Evolutionary conservation across 371 early-diverging fungal species (phyloP).

Genomic region (Mucor irregularis): DNA sequence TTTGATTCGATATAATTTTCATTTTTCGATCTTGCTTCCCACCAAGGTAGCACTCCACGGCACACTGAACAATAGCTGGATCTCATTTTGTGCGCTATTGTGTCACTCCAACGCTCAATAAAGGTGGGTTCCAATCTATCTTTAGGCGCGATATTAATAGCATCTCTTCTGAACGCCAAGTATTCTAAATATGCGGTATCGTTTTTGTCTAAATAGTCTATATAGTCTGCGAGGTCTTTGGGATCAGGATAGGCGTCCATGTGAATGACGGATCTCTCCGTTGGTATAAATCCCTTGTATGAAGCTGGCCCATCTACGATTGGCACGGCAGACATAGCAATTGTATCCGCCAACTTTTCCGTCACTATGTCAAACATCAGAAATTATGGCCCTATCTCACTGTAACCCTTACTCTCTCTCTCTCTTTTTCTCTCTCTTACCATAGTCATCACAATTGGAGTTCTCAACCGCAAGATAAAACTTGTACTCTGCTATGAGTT

Average conservation of each 20-base stretch:
- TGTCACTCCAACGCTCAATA: constrained; percentile 34
- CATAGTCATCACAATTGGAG: constrained; percentile 47
- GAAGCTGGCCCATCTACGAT: constrained; percentile 35
- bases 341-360: constrained; percentile 40
- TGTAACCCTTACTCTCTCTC: neutral
- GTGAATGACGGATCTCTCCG: constrained; percentile 29
- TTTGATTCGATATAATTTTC: neutral
- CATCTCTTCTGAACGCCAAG: constrained; percentile 29
- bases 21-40: constrained; percentile 18
- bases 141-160: constrained; percentile 20
- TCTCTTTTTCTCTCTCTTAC: constrained; percentile 8
- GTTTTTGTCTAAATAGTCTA: constrained; percentile 32
- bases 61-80: constrained; percentile 41
- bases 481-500: constrained; percentile 35
- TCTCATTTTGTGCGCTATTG: constrained; percentile 12
- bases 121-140: constrained; percentile 33
- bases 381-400: neutral
- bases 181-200: constrained; percentile 42
- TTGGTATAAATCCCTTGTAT: constrained; percentile 38
- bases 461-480: constrained; percentile 46
- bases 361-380: constrained; percentile 28
- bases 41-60: constrained; percentile 35
- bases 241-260: constrained; percentile 48
- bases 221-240: constrained; percentile 38
- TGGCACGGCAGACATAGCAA: constrained; percentile 27